A percentile compares a stretch with the other conserved stretches of the same genome.
These are phyloP conservation scores for Pseudocercospora musae DNA, from an alignment of 2,329 filamentous ascomycete species.

Conservation along the genomic window DNA sequence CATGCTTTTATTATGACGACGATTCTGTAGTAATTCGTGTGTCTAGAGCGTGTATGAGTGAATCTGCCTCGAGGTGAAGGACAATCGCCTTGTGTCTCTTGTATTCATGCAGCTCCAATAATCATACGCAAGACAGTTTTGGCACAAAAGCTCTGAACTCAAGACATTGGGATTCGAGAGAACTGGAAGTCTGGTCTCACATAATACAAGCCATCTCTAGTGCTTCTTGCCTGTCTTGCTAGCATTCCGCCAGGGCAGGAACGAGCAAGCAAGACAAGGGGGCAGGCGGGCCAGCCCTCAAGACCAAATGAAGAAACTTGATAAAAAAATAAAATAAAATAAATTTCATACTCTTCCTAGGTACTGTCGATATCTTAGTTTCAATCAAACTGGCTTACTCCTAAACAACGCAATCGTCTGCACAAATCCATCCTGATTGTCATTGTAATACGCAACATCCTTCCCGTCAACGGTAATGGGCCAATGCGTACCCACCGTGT, in stretches of 20 bases:
- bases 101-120: not conserved
- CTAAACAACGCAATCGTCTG: constrained; percentile 43
- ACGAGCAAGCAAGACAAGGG: not conserved
- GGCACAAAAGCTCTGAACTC: not conserved
- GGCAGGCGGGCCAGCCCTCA: too few species aligned
- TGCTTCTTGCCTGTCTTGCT: too few species aligned
- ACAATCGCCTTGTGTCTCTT: not conserved
- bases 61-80: not conserved
- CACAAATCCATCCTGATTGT: constrained; percentile 48
- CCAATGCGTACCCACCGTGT: constrained; percentile 38
- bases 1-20: not conserved
- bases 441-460: constrained; percentile 43
- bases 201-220: too few species aligned
- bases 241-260: not conserved
- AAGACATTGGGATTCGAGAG: too few species aligned
- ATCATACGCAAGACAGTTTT: not conserved
- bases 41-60: not conserved
- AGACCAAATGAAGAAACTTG: not conserved
- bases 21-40: not conserved
- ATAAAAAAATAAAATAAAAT: too few species aligned
- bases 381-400: not conserved
- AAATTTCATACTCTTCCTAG: not conserved
- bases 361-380: not conserved
- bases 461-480: constrained; percentile 47
- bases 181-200: too few species aligned